Conservation (phyloP, 1,284 basidiomycete genomes). For the Peniophora sp. region DNA sequence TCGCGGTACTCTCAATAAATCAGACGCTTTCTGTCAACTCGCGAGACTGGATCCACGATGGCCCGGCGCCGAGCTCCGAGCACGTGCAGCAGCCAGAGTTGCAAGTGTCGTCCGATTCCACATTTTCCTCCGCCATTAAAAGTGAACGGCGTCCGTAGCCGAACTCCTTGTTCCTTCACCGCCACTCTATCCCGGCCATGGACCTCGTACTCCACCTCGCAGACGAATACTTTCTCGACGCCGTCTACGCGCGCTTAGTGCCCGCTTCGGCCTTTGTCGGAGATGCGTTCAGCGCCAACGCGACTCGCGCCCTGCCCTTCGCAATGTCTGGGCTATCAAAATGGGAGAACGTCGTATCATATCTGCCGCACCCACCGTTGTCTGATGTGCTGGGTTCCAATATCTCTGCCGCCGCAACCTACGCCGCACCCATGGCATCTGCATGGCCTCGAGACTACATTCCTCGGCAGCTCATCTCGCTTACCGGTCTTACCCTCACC, state of each 20-base stretch:
- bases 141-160: too few relatives aligned
- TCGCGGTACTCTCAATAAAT: too few relatives aligned
- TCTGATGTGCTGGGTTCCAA: conserved; percentile 12
- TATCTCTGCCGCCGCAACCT: conserved; percentile 10
- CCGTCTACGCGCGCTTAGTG: conserved; percentile 65
- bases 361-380: conserved; percentile 50
- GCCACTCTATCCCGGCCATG: conserved; percentile 39
- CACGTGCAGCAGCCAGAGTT: too few relatives aligned
- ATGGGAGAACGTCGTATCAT: conserved; percentile 48
- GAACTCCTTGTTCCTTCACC: too few relatives aligned
- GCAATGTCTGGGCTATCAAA: conserved; percentile 21
- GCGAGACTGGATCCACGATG: too few relatives aligned
- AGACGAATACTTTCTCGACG: conserved; percentile 77
- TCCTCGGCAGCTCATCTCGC: conserved; percentile 72
- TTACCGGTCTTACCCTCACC: conserved; percentile 68
- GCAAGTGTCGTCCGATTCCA: too few relatives aligned
- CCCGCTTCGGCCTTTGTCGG: conserved; percentile 55
- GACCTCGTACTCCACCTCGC: conserved; percentile 70
- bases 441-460: conserved; percentile 79
- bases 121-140: too few relatives aligned
- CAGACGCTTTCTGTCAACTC: too few relatives aligned
- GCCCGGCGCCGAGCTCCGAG: too few relatives aligned
- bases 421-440: conserved; percentile 33
- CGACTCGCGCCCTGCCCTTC: conserved; percentile 24
- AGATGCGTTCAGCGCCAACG: conserved; percentile 16